These are phyloP conservation scores for Euphorbia pulcherrima DNA, from an alignment of 345 rosid species.

Conservation along the genomic window DNA sequence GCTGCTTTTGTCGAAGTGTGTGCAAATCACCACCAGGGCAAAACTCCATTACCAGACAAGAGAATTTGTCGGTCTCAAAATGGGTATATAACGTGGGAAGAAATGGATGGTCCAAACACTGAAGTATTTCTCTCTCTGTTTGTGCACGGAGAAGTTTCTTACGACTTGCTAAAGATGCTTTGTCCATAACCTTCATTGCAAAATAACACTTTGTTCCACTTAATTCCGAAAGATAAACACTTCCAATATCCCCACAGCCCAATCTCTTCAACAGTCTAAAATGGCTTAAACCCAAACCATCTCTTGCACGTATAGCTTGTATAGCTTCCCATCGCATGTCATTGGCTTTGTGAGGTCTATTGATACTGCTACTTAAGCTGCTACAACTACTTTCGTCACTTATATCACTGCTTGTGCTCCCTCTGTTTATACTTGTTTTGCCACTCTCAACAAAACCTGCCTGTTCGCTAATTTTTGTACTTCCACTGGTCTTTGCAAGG, in stretches of 20 bases:
- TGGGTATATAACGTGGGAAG: slow-evolving; percentile 74
- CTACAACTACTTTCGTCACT: slow-evolving; percentile 74
- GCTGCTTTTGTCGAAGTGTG: slow-evolving; percentile 72
- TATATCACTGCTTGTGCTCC: slow-evolving; percentile 69
- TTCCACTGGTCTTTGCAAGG: slow-evolving; percentile 41
- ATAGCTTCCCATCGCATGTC: slow-evolving; percentile 79
- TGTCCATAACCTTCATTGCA: slow-evolving; percentile 79
- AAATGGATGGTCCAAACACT: slow-evolving; percentile 75
- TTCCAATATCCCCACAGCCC: slow-evolving; percentile 79
- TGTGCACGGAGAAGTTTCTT: slow-evolving; percentile 80
- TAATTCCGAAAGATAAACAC: slow-evolving; percentile 74
- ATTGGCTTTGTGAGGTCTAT: slow-evolving; percentile 76
- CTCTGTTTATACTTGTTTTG: slow-evolving; percentile 53
- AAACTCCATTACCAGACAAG: slow-evolving; percentile 82
- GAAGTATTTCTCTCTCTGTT: slow-evolving; percentile 76
- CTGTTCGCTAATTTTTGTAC: slow-evolving; percentile 40
- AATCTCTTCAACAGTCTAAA: slow-evolving; percentile 70
- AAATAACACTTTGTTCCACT: slow-evolving; percentile 64
- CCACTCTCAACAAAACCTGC: slow-evolving; percentile 42
- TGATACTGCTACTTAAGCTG: slow-evolving; percentile 54
- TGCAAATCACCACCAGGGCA: slow-evolving; percentile 92
- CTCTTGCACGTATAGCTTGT: slow-evolving; percentile 63
- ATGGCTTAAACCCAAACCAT: slow-evolving; percentile 71
- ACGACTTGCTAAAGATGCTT: slow-evolving; percentile 65
- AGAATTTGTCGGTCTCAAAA: slow-evolving; percentile 80